Base-by-base conservation (phyloP, 2,329 filamentous ascomycete species). In the Fusarium goolgardi region DNA sequence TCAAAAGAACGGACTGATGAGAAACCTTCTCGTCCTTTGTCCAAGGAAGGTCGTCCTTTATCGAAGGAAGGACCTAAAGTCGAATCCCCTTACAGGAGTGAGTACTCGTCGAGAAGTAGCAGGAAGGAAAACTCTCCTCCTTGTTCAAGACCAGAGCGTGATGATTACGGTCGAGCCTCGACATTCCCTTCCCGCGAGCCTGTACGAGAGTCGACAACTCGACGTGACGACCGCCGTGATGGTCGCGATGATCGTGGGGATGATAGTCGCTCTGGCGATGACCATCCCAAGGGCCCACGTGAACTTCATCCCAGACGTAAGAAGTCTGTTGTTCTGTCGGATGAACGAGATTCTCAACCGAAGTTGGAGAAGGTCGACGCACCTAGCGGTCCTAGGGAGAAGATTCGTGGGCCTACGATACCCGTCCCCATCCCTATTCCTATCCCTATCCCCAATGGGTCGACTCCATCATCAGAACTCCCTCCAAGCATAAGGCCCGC, bases 201-300 rank as follows among this genome's bases (percentile, higher is more conserved):
- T 16, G 32, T 47, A 29, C 46, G 66, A 63, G 66, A 70, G 21
- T 15, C 65, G 44, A 41, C 47, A 46, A 20, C 15, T 29, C 63
- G 66, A 27, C 66, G 66, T 21, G 66, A 67, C 31, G 62, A 66
- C 15, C 61, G 61, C 20, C 59, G 59, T 20, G 63, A 66, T 31
- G 45, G 74, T 6, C 73, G 76, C 16, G 77, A 78, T n/a, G 77
- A 77, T 9, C 67, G 67, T 23, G 67, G 52, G 6, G 67, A 70
- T 5, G 71, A 73, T 23, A 80, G 74, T 20, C 78, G 78, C 34
- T 81, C 80, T 4, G 79, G 78, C 27, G 81, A 82, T 21, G 82
- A 83, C 12, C 71, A 77, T 32, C 63, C 75, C 13, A 79, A 74
- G 55, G 71, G 70, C 4, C 67, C 74, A 21, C 65, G 75, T 56